Base-by-base conservation (phyloP, 176 grass and related monocot genomes). In the Lolium rigidum region DNA sequence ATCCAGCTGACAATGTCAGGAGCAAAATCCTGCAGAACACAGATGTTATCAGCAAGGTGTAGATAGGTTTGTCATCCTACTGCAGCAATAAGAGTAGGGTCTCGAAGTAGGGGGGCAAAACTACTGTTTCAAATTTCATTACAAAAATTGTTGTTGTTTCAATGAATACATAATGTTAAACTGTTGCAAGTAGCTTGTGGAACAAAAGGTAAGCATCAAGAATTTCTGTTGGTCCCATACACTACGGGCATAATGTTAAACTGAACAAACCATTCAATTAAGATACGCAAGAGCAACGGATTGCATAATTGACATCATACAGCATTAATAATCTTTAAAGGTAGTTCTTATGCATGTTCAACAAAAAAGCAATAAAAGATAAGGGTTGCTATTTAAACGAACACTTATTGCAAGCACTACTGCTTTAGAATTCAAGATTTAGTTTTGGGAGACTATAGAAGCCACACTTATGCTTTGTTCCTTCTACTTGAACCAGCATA, bases 1-100 rank as follows among this genome's bases (percentile, higher is more conserved):
- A 99, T 92, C 90, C 97, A 99, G 79, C 90, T 91, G 35, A 99
- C 88, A 59, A 92, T 80, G 90, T 99, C 88, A 76, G 92, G 80
- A 82, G 86, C 57, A 13, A 91, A 94, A 81, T 99, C 97, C 97
- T 99, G 89, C 44, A 74, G 80, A 76, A 26, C 37, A 81, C 20
- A 81, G 22, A 71, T 75, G 2, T 2, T 35, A 58, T 83, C 59
- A 89, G 68, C 39, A 76, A 38, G 51, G 28, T 56, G 35, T 20
- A 84, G 13, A 83, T 41, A 24, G 61, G 24, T 61, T 26, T 67
- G 64, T 67, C 38, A n/a, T 79, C 71, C 1, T 18, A 74, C 68
- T 71, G 21, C 43, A 61, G 44, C 26, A 41, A 16, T 22, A 84
- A 84, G 38, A 68, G 56, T 17, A 83, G 15, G 21, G 8, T 46